These are phyloP conservation scores for Yamadazyma dendronema DNA, from an alignment of 1,139 yeast genomes.

Conservation along the genomic window DNA sequence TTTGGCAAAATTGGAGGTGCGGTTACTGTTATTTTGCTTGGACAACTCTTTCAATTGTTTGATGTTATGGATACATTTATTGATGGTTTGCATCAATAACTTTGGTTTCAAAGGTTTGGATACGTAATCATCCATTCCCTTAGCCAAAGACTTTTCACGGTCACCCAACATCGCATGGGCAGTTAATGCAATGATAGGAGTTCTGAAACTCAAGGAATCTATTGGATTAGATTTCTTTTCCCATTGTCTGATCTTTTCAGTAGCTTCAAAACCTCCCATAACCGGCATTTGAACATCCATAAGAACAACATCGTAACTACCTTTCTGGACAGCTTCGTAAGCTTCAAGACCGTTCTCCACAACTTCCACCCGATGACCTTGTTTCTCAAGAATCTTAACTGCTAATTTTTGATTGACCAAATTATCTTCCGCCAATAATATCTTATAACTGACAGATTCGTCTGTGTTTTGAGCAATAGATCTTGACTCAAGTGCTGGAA, in stretches of 20 bases:
- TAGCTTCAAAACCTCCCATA: conserved; percentile 93
- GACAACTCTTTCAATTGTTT: conserved; percentile 57
- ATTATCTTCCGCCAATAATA: conserved; percentile 83
- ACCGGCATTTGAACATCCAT: conserved; percentile 97
- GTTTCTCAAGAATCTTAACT: conserved; percentile 75
- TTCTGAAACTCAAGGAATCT: conserved; percentile 59
- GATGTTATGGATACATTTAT: conserved; percentile 74
- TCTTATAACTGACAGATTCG: conserved; percentile 71
- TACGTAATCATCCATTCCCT: conserved; percentile 89
- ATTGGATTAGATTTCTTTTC: conserved; percentile 78
- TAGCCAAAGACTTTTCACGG: conserved; percentile 78
- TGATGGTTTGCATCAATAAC: conserved; percentile 76
- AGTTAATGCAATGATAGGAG: conserved; percentile 85
- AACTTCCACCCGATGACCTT: conserved; percentile 77
- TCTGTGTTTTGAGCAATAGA: conserved; percentile 80
- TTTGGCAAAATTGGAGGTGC: conserved; percentile 49
- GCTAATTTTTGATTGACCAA: conserved; percentile 85
- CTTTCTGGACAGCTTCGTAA: conserved; percentile 67
- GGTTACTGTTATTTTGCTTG: conserved; percentile 45
- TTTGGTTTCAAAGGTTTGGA: conserved; percentile 86
- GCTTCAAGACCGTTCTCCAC: conserved; percentile 88
- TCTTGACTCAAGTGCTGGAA: conserved; percentile 81
- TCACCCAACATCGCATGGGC: conserved; percentile 94
- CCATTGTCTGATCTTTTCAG: conserved; percentile 83
- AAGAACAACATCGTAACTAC: conserved; percentile 71